Evolutionary conservation across 2,329 filamentous ascomycete species (phyloP), one percentile per base, ranked within the genome.

Genomic region (Thielaviopsis cerberus): DNA sequence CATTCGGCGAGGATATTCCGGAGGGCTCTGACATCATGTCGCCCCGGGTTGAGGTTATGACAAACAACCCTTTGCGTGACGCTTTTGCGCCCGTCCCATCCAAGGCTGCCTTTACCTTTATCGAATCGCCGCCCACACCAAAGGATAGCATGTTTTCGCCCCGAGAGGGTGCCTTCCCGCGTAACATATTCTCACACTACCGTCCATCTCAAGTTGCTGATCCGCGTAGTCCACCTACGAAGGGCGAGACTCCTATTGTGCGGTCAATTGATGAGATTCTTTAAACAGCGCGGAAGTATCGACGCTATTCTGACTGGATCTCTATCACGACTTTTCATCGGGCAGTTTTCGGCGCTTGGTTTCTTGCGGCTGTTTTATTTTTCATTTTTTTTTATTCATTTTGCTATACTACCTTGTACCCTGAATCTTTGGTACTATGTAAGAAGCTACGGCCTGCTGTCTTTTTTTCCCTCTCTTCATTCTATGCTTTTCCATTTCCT

Each of bases 191-290:
- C 59, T 41, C 27, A 17, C 79, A 80, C 62, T 74, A 72, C 51
- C 72, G 74, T 41, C 77, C 77, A 11, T 64, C 71, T 2, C 74
- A 77, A 61, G 69, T 73, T 11, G 74, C 73, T 15, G 85, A 90
- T 66, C 86, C 86, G 15, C 73, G 86, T 64, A 89, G 85, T 67
- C 86, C 86, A 17, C 83, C 85, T 0, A 86, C 83, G 13, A 80
- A 79, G 65, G 85, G 86, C 45, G 83, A 85, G 67, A 81, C 80
- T 59, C 84, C 86, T 2, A 89, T 91, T 61, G 80, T 82, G 55
- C 76, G 86, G 59, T 89, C 83, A 60, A 91, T 91, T 65, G 83
- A 87, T 67, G 85, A 89, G 65, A 74, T 88, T 55, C 73, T 90
- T 69, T 89, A 75, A 74, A 55, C 54, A 53, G 23, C 48, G 53